Evolutionary conservation across 306 rosid genomes (phyloP).

Genomic region (Ammopiptanthus mongolicus): DNA sequence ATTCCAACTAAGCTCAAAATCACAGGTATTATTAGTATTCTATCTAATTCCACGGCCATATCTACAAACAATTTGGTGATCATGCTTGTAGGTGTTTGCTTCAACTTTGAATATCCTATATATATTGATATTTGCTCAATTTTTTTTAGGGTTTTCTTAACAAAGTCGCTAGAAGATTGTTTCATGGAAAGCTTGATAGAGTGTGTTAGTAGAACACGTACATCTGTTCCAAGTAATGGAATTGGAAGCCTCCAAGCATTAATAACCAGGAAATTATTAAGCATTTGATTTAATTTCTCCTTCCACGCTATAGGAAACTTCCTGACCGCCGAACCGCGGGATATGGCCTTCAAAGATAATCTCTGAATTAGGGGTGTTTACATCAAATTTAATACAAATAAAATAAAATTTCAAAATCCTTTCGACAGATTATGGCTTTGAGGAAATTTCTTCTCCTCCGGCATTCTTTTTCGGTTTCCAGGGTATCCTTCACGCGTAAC

Average conservation of each 20-base stretch:
- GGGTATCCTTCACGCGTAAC: too few species aligned
- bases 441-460: too few species aligned
- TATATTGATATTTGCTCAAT: background rate
- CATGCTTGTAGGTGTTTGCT: background rate
- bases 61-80: background rate
- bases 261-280: background rate
- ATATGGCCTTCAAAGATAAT: background rate
- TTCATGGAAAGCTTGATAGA: constrained; percentile 21
- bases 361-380: background rate
- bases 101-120: background rate
- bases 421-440: too few species aligned
- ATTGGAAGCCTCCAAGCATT: constrained; percentile 2
- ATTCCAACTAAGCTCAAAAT: constrained; percentile 7
- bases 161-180: background rate
- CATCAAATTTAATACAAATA: too few species aligned
- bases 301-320: background rate
- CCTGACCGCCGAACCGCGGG: background rate
- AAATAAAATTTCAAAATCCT: too few species aligned
- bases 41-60: constrained; percentile 16
- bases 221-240: constrained; percentile 2
- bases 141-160: background rate
- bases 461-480: too few species aligned
- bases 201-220: background rate
- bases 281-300: background rate
- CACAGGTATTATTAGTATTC: background rate